These are phyloP conservation scores for Cystobasidium onofrii DNA, from an alignment of 768 basidiomycete species.

Conservation along the genomic window DNA sequence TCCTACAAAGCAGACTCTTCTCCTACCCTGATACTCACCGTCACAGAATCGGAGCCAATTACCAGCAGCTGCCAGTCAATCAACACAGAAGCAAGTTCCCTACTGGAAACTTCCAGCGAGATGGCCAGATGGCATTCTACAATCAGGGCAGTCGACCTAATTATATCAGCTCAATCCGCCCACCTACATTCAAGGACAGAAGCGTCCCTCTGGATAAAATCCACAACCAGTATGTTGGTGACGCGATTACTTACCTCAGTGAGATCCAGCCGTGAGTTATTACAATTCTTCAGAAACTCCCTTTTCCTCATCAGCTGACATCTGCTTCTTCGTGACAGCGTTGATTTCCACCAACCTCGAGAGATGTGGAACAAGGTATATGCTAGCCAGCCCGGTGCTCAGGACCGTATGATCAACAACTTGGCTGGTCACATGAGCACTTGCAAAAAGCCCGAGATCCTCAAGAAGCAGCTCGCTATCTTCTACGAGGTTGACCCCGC, in stretches of 20 bases:
- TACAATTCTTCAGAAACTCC: not conserved
- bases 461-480: conserved; percentile 48
- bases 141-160: conserved; percentile 79
- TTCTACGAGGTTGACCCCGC: conserved; percentile 71
- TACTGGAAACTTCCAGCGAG: conserved; percentile 84
- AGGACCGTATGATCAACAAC: conserved; percentile 46
- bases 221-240: conserved; percentile 58
- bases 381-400: conserved; percentile 40
- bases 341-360: conserved; percentile 45
- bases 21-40: conserved; percentile 59
- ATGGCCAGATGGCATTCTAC: conserved; percentile 52
- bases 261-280: conserved; percentile 59
- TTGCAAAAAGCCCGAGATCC: conserved; percentile 42
- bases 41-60: conserved; percentile 49
- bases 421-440: conserved; percentile 42
- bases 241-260: conserved; percentile 51
- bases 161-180: conserved; percentile 70
- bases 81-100: conserved; percentile 21
- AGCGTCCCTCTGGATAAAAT: conserved; percentile 43
- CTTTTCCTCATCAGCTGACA: not conserved
- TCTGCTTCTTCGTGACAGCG: conserved; percentile 34
- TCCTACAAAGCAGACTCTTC: conserved; percentile 88
- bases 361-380: conserved; percentile 48
- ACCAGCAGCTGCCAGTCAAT: conserved; percentile 76
- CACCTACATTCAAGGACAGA: conserved; percentile 57